A percentile compares a stretch with the other conserved stretches of the same genome.
Evolutionary conservation across 129 eudicot genomes (phyloP).

Genomic region (Escallonia herrerae): DNA sequence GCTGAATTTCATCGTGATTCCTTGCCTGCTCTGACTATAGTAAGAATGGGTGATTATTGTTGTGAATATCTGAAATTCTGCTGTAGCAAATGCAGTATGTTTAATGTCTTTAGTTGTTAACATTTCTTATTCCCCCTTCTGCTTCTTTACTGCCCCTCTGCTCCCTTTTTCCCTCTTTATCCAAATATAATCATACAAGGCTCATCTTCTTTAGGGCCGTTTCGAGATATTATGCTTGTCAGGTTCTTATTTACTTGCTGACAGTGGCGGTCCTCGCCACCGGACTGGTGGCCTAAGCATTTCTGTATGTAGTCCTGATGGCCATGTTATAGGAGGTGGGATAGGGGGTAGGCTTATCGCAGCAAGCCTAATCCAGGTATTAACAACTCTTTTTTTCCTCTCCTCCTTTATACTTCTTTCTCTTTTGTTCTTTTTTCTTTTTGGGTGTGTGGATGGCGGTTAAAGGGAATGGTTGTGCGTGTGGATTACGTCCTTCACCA

Average conservation of each 20-base stretch:
- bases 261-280: conserved; percentile 53
- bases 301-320: conserved; percentile 74
- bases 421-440: no score
- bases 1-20: no score
- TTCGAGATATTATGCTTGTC: conserved; percentile 83
- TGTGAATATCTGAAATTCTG: background rate
- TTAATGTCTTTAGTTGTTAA: background rate
- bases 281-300: conserved; percentile 87
- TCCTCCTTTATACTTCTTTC: background rate
- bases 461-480: no score
- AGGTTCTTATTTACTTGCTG: conserved; percentile 81
- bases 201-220: conserved; percentile 51
- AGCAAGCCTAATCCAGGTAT: conserved; percentile 79
- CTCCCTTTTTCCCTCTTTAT: background rate
- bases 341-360: conserved; percentile 75
- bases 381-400: background rate
- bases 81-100: background rate
- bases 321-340: conserved; percentile 82
- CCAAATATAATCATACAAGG: background rate
- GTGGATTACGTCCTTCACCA: no score
- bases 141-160: background rate
- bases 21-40: no score
- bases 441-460: no score
- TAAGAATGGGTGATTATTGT: no score
- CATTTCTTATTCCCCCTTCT: background rate